These are phyloP conservation scores for Rhododendron henanense DNA, from an alignment of 148 eudicot species.

Conservation along the genomic window DNA sequence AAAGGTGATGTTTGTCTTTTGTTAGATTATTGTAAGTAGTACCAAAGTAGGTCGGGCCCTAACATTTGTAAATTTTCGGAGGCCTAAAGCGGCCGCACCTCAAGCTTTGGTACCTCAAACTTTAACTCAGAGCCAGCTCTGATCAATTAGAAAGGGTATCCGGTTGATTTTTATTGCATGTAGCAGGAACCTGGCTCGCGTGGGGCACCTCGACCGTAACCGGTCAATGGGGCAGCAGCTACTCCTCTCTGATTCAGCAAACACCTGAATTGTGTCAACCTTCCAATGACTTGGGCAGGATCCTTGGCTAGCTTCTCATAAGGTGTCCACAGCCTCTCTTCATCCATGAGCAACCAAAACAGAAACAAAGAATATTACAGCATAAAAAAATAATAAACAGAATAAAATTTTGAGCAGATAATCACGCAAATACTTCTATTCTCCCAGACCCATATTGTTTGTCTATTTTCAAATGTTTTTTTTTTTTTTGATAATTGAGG, in stretches of 20 bases:
- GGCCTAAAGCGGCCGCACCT: not conserved
- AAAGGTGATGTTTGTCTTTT: not conserved
- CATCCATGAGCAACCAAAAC: not conserved
- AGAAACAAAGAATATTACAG: not conserved
- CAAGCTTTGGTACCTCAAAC: too few species aligned
- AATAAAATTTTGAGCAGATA: not conserved
- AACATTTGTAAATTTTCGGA: too few species aligned
- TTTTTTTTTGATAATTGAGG: too few species aligned
- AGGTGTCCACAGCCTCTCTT: slow-evolving; percentile 90
- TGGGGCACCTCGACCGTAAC: slow-evolving; percentile 62
- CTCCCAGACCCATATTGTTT: not conserved
- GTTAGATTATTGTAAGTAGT: not conserved
- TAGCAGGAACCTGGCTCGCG: slow-evolving; percentile 68
- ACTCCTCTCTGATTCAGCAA: slow-evolving; percentile 85
- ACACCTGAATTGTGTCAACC: slow-evolving; percentile 80
- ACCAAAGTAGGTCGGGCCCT: not conserved
- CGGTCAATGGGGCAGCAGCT: slow-evolving; percentile 77
- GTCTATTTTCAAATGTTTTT: not conserved
- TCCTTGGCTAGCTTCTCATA: slow-evolving; percentile 51
- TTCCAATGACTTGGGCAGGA: slow-evolving; percentile 41
- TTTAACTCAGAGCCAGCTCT: not conserved
- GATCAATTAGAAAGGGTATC: not conserved
- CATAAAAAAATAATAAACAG: not conserved
- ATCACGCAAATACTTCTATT: not conserved
- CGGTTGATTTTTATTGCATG: slow-evolving; percentile 31